A percentile compares a stretch with the other conserved stretches of the same genome.
Conservation (phyloP, 129 eudicot species). For the Solidago caesia region DNA sequence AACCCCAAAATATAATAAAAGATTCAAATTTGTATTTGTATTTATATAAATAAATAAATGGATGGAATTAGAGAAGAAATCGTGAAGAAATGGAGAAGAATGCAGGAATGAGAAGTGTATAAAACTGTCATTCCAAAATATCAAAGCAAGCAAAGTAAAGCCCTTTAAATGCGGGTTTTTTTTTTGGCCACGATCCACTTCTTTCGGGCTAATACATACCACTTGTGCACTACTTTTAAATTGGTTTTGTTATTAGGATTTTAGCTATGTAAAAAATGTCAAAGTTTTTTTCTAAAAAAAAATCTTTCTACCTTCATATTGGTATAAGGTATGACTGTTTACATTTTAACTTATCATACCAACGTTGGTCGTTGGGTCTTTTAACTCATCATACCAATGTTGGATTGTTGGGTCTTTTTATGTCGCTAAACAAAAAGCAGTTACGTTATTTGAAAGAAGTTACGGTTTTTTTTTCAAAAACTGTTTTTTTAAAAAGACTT, state of each 20-base stretch:
- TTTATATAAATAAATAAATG: background rate
- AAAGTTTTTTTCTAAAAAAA: no score
- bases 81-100: constrained; percentile 33
- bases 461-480: no score
- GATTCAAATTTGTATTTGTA: constrained; percentile 1
- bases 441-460: no score
- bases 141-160: constrained; percentile 1
- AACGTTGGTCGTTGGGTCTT: no score
- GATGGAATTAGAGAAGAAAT: background rate
- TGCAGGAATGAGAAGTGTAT: background rate
- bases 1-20: background rate
- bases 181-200: constrained; percentile 36
- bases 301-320: no score
- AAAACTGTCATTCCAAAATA: constrained; percentile 14
- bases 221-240: background rate
- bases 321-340: no score
- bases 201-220: constrained; percentile 21
- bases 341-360: no score
- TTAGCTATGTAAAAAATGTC: no score
- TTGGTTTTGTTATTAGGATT: background rate
- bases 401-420: no score
- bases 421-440: no score
- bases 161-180: constrained; percentile 26
- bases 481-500: no score
- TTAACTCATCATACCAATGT: no score